Base-by-base conservation (phyloP, 2,329 filamentous ascomycete species). In the Aspergillus transmontanensis region DNA sequence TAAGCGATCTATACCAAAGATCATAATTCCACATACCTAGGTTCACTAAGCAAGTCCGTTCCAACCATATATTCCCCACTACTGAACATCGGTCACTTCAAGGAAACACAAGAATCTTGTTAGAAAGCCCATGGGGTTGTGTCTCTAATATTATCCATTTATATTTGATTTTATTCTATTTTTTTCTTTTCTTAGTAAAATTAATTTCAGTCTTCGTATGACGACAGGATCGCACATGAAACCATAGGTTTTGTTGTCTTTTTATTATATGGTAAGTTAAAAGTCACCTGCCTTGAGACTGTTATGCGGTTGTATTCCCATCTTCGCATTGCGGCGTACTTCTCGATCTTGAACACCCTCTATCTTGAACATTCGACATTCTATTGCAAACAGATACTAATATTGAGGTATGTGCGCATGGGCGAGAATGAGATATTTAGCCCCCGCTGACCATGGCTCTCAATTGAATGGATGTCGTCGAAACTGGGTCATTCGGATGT, bases 401-500 rank as follows among this genome's bases (percentile, higher is more conserved):
- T 23, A 21, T 12, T 23, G n/a, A 23, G n/a, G n/a, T 12, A 23
- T 14, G n/a, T 23, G 5, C 43, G 43, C 11, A 23, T 46, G 43
- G 21, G 43, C n/a, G n/a, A 46, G 43, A 46, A 46, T 23, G 43
- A 46, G 43, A 46, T 21, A 11, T 23, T 50, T 19, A 14, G 6
- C 12, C 46, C 16, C 16, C 3, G 46, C 23, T 32, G 46, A 30
- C 46, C 46, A 30, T 30, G 46, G 48, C 48, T 51, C 28, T 9
- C 10, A 4, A n/a, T 16, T 12, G 16, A 51, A 21, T 16, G 48
- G 26, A n/a, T 51, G 26, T 32, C 48, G 48, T 51, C 26, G 51
- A 12, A 36, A 39, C 30, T 55, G n/a, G 51, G 51, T 55, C 34
- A 55, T 55, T 55, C 21, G 32, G 30, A 55, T 55, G 51, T 55